These are phyloP conservation scores for Boechera stricta DNA, from an alignment of 345 rosid species.

Conservation along the genomic window DNA sequence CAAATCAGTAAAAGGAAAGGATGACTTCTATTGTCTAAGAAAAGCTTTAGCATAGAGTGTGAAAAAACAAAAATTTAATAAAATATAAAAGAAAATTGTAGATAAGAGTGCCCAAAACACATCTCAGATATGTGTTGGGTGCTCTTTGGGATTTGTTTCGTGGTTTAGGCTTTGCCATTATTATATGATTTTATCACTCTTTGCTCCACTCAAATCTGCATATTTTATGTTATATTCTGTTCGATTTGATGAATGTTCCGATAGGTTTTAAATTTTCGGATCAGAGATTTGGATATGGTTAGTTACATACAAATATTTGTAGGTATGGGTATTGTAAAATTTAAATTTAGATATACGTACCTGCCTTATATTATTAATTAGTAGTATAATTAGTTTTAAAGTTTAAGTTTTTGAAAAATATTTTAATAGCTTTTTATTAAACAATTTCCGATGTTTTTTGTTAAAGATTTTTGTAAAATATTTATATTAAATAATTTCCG, in stretches of 20 bases:
- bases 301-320: neutral
- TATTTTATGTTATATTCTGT: neutral
- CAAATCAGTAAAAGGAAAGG: constrained; percentile 33
- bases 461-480: too few relatives aligned
- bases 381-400: neutral
- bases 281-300: neutral
- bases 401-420: neutral
- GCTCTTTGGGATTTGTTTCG: constrained; percentile 35
- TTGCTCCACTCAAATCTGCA: constrained; percentile 31
- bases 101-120: constrained; percentile 33
- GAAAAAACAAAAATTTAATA: neutral
- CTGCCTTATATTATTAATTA: neutral
- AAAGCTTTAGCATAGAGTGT: constrained; percentile 1
- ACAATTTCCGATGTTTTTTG: too few relatives aligned
- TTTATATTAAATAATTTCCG: too few relatives aligned
- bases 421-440: too few relatives aligned
- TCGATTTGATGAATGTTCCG: neutral
- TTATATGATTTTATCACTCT: neutral
- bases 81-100: constrained; percentile 6
- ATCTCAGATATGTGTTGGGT: constrained; percentile 31
- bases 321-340: neutral
- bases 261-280: constrained; percentile 23
- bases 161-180: constrained; percentile 36
- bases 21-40: constrained; percentile 8
- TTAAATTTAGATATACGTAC: neutral